phyloP scores from a whole-genome alignment of 148 eudicot genomes.

The Heliosperma pusillum region DNA sequence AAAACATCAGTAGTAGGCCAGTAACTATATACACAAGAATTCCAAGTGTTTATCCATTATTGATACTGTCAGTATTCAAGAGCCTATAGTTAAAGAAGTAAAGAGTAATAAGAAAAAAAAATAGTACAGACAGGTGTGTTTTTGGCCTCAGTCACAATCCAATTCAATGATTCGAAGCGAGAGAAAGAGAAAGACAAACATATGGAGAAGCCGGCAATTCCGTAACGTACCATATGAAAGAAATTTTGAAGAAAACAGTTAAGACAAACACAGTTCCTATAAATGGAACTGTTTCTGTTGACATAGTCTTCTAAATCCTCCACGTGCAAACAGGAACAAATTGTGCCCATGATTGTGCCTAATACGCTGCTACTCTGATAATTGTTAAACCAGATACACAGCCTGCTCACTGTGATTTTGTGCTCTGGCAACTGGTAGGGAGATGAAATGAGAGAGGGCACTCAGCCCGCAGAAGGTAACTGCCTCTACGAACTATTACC shows the following conservation, averaged over 20 bases:
- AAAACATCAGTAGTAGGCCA: not conserved
- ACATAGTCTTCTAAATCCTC: constrained; percentile 72
- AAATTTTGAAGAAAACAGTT: constrained; percentile 70
- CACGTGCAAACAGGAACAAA: constrained; percentile 75
- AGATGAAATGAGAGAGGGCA: constrained; percentile 41
- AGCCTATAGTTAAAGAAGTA: not conserved
- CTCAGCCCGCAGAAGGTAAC: constrained; percentile 42
- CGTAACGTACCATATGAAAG: constrained; percentile 64
- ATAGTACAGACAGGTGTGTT: constrained; percentile 1
- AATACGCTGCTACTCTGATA: constrained; percentile 15
- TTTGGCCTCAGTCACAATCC: not conserved
- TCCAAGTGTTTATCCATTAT: not conserved
- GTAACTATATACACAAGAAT: not conserved
- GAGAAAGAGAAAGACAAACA: not conserved
- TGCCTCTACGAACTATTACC: constrained; percentile 48
- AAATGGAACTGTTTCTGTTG: constrained; percentile 59
- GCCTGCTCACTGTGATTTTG: constrained; percentile 13
- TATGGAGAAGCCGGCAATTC: constrained; percentile 1
- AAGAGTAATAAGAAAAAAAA: not conserved
- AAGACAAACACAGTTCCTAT: constrained; percentile 72
- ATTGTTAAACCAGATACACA: constrained; percentile 19
- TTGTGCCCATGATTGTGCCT: constrained; percentile 62
- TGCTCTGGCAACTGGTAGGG: not conserved
- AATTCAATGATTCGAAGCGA: not conserved
- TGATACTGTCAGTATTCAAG: not conserved